These are phyloP conservation scores for Dryadomyces quercivorus DNA, from an alignment of 2,329 filamentous ascomycete species.

Conservation along the genomic window DNA sequence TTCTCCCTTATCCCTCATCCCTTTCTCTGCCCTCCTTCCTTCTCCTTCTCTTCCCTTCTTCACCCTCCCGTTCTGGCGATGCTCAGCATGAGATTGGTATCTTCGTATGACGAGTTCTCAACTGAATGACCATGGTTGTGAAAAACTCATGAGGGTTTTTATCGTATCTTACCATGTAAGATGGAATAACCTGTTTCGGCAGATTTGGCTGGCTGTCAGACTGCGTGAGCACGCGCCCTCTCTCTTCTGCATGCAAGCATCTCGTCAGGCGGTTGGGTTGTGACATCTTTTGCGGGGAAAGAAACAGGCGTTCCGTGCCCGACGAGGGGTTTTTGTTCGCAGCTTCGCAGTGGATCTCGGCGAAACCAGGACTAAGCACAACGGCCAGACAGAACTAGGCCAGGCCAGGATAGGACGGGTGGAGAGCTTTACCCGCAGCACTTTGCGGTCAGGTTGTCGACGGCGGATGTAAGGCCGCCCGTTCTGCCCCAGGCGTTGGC, in stretches of 20 bases:
- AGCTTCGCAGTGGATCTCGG: no score
- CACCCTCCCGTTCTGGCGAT: background rate
- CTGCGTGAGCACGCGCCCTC: background rate
- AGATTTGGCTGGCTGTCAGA: background rate
- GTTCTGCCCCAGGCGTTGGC: no score
- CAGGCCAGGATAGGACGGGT: no score
- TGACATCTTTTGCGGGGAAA: background rate
- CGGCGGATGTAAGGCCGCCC: no score
- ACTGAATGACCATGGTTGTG: no score
- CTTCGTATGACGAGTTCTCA: background rate
- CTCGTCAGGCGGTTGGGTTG: background rate
- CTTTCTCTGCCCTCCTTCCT: background rate
- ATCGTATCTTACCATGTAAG: no score
- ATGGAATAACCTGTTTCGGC: no score
- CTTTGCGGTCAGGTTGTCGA: no score
- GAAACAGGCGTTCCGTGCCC: background rate
- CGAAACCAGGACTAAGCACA: no score
- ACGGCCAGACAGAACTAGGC: no score
- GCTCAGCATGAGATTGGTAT: conserved; percentile 1
- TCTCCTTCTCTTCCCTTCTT: background rate
- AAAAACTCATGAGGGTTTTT: no score
- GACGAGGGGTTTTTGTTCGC: background rate
- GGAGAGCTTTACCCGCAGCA: no score
- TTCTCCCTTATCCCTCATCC: background rate
- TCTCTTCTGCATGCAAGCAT: background rate